Base-by-base conservation (phyloP, 2,329 filamentous ascomycete genomes). In the Fusarium agapanthi region DNA sequence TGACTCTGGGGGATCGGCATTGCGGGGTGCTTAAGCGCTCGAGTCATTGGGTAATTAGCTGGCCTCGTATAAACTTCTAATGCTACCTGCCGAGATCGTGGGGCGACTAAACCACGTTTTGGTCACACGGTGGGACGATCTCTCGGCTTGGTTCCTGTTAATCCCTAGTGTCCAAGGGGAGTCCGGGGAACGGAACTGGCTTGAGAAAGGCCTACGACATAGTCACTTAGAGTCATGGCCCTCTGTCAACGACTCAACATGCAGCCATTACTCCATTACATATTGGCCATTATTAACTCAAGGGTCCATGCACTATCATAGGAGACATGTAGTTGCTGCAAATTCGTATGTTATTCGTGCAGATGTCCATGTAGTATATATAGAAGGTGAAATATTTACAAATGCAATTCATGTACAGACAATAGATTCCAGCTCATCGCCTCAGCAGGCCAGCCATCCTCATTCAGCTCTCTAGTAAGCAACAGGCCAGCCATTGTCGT, bases 401-500 rank as follows among this genome's bases (percentile, higher is more conserved):
- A 16, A 20, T 41, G n/a, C 22, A 55, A 68, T 55, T 28, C 57
- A 51, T 68, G 26, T 67, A 67, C 54, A 48, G 30, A 44, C 38
- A 57, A 38, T 32, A 18, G n/a, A 32, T 38, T 37, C 24, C 16
- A 34, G 45, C 45, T 47, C 53, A 43, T 6, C 1, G 28, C 28
- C 24, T 15, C n/a, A 30, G 2, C 18, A 5, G 15, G 12, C 3
- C n/a, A 30, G 13, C 5, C 1, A 14, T n/a, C 7, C 1, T 3
- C 13, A 12, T 3, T 2, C 6, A 3, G 11, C 1, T 3, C 34
- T 28, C 43, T 74, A 80, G 50, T 79, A 80, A 12, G 79, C 70
- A 14, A 80, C 78, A 11, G 79, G 79, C 79, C 79, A 80, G 51
- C 67, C 75, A 6, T 57, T 68, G 2, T 80, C 78, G 50, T 79